Evolutionary conservation across 2,329 filamentous ascomycete genomes (phyloP).

Genomic region (Lecanicillium sp.): DNA sequence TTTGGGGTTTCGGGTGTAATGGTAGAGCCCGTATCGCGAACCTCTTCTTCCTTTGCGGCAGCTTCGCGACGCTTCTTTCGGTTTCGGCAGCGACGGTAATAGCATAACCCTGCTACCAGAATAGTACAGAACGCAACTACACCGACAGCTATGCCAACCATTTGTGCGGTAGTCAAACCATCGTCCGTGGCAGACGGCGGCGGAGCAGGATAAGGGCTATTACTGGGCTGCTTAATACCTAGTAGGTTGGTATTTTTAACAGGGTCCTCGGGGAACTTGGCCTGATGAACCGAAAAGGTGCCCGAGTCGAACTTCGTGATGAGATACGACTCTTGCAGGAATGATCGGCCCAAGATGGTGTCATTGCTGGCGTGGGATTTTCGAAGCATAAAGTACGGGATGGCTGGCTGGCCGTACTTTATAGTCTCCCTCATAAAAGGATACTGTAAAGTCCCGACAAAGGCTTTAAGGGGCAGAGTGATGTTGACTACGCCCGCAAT

Average conservation of each 20-base stretch:
- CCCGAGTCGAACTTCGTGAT: conserved; percentile 47
- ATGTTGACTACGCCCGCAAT: conserved; percentile 47
- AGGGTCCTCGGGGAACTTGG: conserved; percentile 38
- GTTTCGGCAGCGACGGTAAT: conserved; percentile 21
- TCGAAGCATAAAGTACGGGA: conserved; percentile 60
- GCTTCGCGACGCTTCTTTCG: conserved; percentile 18
- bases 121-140: conserved; percentile 23
- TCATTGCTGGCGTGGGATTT: conserved; percentile 43
- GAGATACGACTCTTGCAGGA: conserved; percentile 61
- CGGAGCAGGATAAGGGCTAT: conserved; percentile 39
- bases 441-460: conserved; percentile 40
- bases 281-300: conserved; percentile 47
- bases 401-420: conserved; percentile 32
- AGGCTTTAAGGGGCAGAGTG: conserved; percentile 42
- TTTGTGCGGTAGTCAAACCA: conserved; percentile 31
- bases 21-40: conserved; percentile 28
- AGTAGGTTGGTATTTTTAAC: conserved; percentile 30
- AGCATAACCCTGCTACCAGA: conserved; percentile 25
- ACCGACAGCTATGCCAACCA: conserved; percentile 38
- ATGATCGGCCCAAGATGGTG: conserved; percentile 57
- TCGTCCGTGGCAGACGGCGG: conserved; percentile 10
- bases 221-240: conserved; percentile 31
- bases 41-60: conserved; percentile 20
- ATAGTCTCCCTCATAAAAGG: conserved; percentile 37
- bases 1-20: conserved; percentile 18